Evolutionary conservation across 352 stramenopile genomes (phyloP), one percentile per base, ranked within the genome.

Genomic region (Plasmopara muralis): DNA sequence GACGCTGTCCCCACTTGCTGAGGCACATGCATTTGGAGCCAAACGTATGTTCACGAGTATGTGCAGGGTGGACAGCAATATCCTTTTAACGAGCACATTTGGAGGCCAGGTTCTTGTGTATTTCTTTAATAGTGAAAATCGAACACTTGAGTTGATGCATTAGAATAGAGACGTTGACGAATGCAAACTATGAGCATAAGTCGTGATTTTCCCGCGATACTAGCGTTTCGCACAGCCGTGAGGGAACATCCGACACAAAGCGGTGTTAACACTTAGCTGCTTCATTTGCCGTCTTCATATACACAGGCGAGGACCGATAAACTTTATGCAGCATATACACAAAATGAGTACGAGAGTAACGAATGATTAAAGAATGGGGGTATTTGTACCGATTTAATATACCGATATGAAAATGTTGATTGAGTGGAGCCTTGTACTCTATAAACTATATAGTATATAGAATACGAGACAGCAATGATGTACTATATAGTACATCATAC

Each of bases 21-120:
- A 88, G 50, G 66, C 66, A 0, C 62, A 74, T 20, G 78, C 82
- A 28, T 62, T 63, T 12, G 61, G 61, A 42, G 55, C 57, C 2
- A 73, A 57, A 8, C 53, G 58, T 0, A 87, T 88, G 78, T 87
- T 89, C 51, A 89, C 81, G 5, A 72, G 68, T 39, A 13, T 92
- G 8, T 82, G 72, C 51, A 62, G 40, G 12, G 60, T 68, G 33
- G 48, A 71, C 44, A 48, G 45, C 28, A 47, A 35, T 9, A 71
- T 60, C 5, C 43, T 88, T 12, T 57, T 89, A 40, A 67, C 79
- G 9, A 83, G 70, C 40, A 87, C 79, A 1, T 79, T 90, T 38
- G 50, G 64, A 28, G 79, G 74, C 0, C 56, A 60, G 7, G 52
- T 89, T 8, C 63, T 81, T 42, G 63, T 63, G 15, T 81, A 84